A percentile compares a stretch with the other conserved stretches of the same genome.
These are phyloP conservation scores for Elsinoe batatas DNA, from an alignment of 2,329 filamentous ascomycete species.

Conservation along the genomic window DNA sequence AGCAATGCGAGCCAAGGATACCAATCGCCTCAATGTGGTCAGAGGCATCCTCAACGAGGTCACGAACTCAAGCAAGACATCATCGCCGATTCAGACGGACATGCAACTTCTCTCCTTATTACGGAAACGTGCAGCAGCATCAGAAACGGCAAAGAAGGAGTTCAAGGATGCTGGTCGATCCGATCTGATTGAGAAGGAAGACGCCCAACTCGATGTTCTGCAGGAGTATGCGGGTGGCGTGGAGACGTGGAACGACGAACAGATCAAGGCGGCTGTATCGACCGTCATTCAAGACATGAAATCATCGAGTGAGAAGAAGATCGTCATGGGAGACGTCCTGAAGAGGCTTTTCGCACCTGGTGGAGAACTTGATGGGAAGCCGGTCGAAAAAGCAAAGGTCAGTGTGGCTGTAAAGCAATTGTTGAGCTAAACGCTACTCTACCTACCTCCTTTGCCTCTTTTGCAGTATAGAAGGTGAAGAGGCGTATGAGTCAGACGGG, in stretches of 20 bases:
- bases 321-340: conserved; percentile 52
- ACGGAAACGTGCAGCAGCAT: conserved; percentile 50
- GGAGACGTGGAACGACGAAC: conserved; percentile 47
- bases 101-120: conserved; percentile 59
- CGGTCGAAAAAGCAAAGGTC: conserved; percentile 53
- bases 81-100: conserved; percentile 59
- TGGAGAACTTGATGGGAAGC: conserved; percentile 51
- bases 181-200: conserved; percentile 63
- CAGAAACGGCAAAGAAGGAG: conserved; percentile 51
- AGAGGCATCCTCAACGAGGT: conserved; percentile 59
- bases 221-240: conserved; percentile 55
- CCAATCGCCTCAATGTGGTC: conserved; percentile 55
- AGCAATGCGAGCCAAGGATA: conserved; percentile 41
- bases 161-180: conserved; percentile 53
- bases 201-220: conserved; percentile 53
- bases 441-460: no score
- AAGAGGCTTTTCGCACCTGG: conserved; percentile 46
- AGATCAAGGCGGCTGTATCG: conserved; percentile 47
- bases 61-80: conserved; percentile 66
- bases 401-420: conserved; percentile 48
- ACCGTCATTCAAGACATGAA: conserved; percentile 44
- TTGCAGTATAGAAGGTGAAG: no score
- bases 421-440: conserved; percentile 15
- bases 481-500: no score
- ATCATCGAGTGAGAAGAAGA: conserved; percentile 38